phyloP scores from a whole-genome alignment of 768 basidiomycete species.

The Leccinum variicolor region DNA sequence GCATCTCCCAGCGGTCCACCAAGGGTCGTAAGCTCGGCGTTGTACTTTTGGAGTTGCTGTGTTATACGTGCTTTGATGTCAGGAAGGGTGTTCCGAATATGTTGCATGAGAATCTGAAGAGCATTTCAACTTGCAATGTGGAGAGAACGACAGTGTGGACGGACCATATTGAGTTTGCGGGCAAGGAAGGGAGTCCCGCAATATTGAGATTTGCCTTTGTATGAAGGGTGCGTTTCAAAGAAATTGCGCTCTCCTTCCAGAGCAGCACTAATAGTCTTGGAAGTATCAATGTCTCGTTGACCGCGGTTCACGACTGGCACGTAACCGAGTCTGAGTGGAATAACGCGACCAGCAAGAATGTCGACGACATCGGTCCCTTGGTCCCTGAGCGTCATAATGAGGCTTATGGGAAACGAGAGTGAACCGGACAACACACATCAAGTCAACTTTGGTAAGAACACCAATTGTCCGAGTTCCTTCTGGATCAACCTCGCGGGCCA shows the following conservation, averaged over 20 bases:
- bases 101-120: conserved; percentile 93
- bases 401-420: neutral
- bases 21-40: conserved; percentile 73
- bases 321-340: conserved; percentile 93
- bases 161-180: conserved; percentile 88
- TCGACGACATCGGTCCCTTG: conserved; percentile 97
- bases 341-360: conserved; percentile 95
- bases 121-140: neutral
- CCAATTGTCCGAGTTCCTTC: conserved; percentile 97
- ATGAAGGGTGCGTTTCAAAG: conserved; percentile 93
- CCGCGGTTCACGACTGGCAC: conserved; percentile 99
- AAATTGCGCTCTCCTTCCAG: conserved; percentile 88
- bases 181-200: conserved; percentile 98
- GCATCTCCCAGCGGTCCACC: conserved; percentile 86
- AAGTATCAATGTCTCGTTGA: conserved; percentile 91
- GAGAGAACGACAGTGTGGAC: conserved; percentile 19
- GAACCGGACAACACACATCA: conserved; percentile 67
- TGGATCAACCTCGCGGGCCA: conserved; percentile 96
- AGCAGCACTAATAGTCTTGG: conserved; percentile 80
- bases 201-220: conserved; percentile 91
- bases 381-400: conserved; percentile 60
- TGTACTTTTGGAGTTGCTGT: conserved; percentile 88
- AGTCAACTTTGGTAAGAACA: conserved; percentile 96
- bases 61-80: conserved; percentile 96
- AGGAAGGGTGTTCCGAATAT: conserved; percentile 95